phyloP scores from a whole-genome alignment of 768 basidiomycete genomes.

The Tephrocybe rancida region DNA sequence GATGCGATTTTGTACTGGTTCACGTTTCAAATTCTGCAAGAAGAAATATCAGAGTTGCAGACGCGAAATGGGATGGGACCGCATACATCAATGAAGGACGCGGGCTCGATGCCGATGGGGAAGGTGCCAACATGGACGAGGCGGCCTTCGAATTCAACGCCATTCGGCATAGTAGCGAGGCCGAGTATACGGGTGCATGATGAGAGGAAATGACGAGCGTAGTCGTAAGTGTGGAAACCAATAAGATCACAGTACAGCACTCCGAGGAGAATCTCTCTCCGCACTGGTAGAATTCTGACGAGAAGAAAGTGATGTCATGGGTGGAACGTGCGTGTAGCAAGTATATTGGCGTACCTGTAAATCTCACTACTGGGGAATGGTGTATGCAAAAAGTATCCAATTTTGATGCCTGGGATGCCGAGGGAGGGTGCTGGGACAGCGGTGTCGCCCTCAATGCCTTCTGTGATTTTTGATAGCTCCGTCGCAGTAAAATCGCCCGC shows the following conservation, averaged over 20 bases:
- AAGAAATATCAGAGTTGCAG: background rate
- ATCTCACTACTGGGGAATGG: constrained; percentile 98
- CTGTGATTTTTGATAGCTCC: constrained; percentile 70
- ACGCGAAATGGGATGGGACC: background rate
- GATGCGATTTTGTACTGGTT: constrained; percentile 81
- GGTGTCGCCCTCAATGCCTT: constrained; percentile 64
- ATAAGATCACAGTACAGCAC: constrained; percentile 95
- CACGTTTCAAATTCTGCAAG: constrained; percentile 74
- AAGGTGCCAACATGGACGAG: constrained; percentile 98
- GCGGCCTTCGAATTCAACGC: constrained; percentile 94
- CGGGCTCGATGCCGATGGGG: constrained; percentile 97
- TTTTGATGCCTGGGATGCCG: constrained; percentile 74
- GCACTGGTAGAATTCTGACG: constrained; percentile 91
- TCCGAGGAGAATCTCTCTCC: constrained; percentile 96
- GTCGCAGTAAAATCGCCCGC: constrained; percentile 58
- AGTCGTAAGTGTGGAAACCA: constrained; percentile 99
- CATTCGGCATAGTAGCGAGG: constrained; percentile 96
- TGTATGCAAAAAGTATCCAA: constrained; percentile 98
- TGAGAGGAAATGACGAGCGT: constrained; percentile 98
- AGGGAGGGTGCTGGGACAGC: constrained; percentile 34
- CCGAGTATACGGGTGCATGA: constrained; percentile 96
- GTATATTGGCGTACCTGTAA: constrained; percentile 68
- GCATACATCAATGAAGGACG: constrained; percentile 81
- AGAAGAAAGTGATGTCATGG: constrained; percentile 9
- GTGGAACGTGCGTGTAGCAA: background rate